Evolutionary conservation across 805 yeast species (phyloP).

Genomic region (Middelhovenomyces tepae): DNA sequence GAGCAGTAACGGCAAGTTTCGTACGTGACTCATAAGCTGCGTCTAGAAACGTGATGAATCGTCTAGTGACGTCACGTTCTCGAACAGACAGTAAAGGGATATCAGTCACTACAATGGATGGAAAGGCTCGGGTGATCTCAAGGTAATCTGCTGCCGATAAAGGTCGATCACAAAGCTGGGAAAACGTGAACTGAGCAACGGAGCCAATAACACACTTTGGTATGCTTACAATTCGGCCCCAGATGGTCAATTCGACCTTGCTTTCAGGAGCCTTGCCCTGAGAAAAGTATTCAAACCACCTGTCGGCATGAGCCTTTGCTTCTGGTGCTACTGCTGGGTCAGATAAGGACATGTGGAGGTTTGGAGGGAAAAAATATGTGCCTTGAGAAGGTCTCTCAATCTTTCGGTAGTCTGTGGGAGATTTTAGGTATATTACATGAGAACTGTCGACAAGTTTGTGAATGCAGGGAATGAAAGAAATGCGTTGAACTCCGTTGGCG

Average conservation of each 20-base stretch:
- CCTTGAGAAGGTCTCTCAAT: conserved; percentile 74
- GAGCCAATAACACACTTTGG: conserved; percentile 68
- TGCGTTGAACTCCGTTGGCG: conserved; percentile 89
- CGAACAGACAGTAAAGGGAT: conserved; percentile 76
- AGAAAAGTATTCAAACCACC: conserved; percentile 75
- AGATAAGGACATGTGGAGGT: conserved; percentile 47
- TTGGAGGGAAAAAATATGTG: conserved; percentile 63
- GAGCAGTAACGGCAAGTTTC: conserved; percentile 80
- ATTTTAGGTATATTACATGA: conserved; percentile 69
- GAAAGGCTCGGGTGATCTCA: conserved; percentile 65
- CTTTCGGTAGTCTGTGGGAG: conserved; percentile 91
- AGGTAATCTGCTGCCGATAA: conserved; percentile 92
- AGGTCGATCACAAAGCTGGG: conserved; percentile 77
- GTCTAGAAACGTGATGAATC: conserved; percentile 91
- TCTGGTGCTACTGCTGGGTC: conserved; percentile 43
- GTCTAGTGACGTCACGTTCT: conserved; percentile 73
- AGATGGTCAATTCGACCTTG: conserved; percentile 41
- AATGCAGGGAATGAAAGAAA: conserved; percentile 87
- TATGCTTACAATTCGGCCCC: conserved; percentile 80
- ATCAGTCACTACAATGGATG: conserved; percentile 80
- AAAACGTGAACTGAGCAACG: conserved; percentile 86
- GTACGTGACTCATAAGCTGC: conserved; percentile 92
- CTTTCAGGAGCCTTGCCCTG: conserved; percentile 40
- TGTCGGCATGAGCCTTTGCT: conserved; percentile 53
- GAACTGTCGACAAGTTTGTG: conserved; percentile 64